Evolutionary conservation across 2,329 filamentous ascomycete species (phyloP).

Genomic region (Stemphylium vesicarium): DNA sequence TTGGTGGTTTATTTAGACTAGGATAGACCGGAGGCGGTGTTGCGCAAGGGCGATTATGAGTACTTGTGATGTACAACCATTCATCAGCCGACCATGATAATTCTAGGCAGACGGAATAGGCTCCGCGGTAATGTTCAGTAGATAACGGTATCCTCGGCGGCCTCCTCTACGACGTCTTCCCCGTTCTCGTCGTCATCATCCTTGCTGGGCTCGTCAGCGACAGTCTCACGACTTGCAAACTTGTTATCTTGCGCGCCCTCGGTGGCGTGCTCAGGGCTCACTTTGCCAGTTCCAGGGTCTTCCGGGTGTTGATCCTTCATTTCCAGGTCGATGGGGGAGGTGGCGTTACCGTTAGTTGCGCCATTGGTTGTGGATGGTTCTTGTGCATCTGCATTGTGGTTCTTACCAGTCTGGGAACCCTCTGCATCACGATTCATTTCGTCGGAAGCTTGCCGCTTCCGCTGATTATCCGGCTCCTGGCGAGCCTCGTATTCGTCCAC

Average conservation of each 20-base stretch:
- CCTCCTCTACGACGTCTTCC: constrained; percentile 76
- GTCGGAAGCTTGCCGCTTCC: constrained; percentile 20
- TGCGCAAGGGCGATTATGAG: not conserved
- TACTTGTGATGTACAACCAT: not conserved
- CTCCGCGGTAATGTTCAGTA: constrained; percentile 63
- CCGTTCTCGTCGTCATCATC: constrained; percentile 69
- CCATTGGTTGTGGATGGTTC: constrained; percentile 29
- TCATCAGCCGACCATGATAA: not conserved
- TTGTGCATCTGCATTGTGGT: constrained; percentile 29
- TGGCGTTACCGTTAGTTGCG: constrained; percentile 31
- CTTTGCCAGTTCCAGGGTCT: constrained; percentile 22
- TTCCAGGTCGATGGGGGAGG: constrained; percentile 31
- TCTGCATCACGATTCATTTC: constrained; percentile 26
- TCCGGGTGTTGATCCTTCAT: constrained; percentile 34
- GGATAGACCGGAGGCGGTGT: not conserved
- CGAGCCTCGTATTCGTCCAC: constrained; percentile 64
- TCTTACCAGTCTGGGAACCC: constrained; percentile 32
- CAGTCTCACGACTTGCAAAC: constrained; percentile 35
- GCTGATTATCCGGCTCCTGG: constrained; percentile 39
- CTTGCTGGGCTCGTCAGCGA: constrained; percentile 47
- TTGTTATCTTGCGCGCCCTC: constrained; percentile 26
- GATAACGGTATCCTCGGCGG: constrained; percentile 88
- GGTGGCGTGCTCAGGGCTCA: constrained; percentile 20
- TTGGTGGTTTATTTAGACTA: not conserved
- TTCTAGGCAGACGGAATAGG: not conserved